Percentiles rank a stretch among this genome's conserved stretches.
These are phyloP conservation scores for Penicillium maclennaniae DNA, from an alignment of 495 filamentous ascomycete genomes.

Conservation along the genomic window DNA sequence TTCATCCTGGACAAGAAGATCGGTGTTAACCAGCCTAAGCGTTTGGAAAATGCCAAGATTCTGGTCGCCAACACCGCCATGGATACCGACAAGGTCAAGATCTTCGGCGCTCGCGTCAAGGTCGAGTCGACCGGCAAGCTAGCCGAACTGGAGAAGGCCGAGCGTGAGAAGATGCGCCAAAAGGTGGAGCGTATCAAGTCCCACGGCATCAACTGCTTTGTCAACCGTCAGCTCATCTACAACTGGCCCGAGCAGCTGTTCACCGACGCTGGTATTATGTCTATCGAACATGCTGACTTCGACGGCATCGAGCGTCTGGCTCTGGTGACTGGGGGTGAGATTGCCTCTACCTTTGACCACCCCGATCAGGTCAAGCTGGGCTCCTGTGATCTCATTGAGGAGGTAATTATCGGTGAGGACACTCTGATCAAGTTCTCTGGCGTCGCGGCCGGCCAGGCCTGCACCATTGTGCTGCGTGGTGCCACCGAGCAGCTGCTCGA, in stretches of 20 bases:
- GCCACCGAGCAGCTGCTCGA: conserved; percentile 96
- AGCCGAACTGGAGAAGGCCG: conserved; percentile 93
- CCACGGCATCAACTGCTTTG: conserved; percentile 99
- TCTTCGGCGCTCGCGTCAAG: conserved; percentile 94
- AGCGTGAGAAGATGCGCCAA: conserved; percentile 97
- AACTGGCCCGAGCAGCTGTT: conserved; percentile 99
- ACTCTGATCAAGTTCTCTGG: conserved; percentile 96
- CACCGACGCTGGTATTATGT: conserved; percentile 94
- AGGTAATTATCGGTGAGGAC: conserved; percentile 97
- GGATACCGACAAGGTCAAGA: conserved; percentile 99
- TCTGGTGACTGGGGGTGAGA: conserved; percentile 94
- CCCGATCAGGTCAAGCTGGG: conserved; percentile 95
- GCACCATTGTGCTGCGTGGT: conserved; percentile 93
- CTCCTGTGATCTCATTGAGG: conserved; percentile 92
- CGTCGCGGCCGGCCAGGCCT: conserved; percentile 88
- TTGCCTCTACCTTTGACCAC: conserved; percentile 96
- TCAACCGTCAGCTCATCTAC: conserved; percentile 98
- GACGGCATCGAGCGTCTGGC: conserved; percentile 95
- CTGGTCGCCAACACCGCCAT: conserved; percentile 96
- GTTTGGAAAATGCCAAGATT: conserved; percentile 96
- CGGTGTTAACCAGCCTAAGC: conserved; percentile 96
- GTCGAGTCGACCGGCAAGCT: conserved; percentile 90
- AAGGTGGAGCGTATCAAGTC: conserved; percentile 99
- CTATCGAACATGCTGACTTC: conserved; percentile 98
- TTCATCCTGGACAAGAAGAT: conserved; percentile 99